Evolutionary conservation across 495 filamentous ascomycete species (phyloP).

Genomic region (Penicillium daleae): DNA sequence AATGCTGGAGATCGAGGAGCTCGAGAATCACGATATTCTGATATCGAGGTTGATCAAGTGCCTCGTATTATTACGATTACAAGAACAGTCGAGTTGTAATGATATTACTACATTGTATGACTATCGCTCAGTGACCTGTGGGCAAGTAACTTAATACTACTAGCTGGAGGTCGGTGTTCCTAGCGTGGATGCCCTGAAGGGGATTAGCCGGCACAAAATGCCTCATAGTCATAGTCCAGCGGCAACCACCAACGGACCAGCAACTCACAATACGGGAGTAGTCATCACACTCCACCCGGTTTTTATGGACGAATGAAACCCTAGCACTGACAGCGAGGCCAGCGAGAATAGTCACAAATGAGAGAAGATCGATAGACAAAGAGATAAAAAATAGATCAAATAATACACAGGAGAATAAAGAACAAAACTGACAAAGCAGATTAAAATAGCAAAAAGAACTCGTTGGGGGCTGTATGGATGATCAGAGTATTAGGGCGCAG

Average conservation of each 20-base stretch:
- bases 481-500: slow-evolving; percentile 20
- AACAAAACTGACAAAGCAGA: neutral
- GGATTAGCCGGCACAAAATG: slow-evolving; percentile 38
- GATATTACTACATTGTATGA: slow-evolving; percentile 1
- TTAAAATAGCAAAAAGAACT: neutral
- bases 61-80: neutral
- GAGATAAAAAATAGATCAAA: neutral
- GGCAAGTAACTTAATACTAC: neutral
- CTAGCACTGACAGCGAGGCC: neutral
- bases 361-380: no score
- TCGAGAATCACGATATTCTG: neutral
- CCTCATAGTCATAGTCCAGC: slow-evolving; percentile 31
- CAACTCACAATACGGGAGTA: slow-evolving; percentile 19
- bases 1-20: neutral
- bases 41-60: no score
- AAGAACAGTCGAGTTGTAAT: neutral
- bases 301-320: slow-evolving; percentile 17
- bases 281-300: slow-evolving; percentile 24
- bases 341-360: no score
- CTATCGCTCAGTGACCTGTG: neutral
- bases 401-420: neutral
- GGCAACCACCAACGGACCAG: slow-evolving; percentile 9
- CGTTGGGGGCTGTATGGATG: neutral
- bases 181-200: slow-evolving; percentile 22
- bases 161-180: neutral